phyloP scores from a whole-genome alignment of 208 protist species.

The Acanthamoeba royreba region DNA sequence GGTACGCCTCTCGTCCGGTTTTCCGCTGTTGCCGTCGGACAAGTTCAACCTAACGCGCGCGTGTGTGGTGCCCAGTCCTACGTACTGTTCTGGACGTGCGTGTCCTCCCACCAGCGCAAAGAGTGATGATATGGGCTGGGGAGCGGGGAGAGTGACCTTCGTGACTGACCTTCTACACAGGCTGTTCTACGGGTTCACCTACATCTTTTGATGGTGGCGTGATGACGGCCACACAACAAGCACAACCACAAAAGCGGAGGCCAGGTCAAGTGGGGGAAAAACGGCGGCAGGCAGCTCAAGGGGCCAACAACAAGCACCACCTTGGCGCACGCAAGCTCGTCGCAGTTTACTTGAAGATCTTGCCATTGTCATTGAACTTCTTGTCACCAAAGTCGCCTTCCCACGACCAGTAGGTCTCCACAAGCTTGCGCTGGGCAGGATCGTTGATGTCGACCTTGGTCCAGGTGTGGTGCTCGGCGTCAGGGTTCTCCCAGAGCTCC shows the following conservation, averaged over 20 bases:
- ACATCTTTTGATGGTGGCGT: no score
- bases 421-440: constrained; percentile 35
- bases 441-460: constrained; percentile 54
- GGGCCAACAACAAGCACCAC: no score
- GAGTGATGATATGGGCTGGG: no score
- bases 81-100: constrained; percentile 13
- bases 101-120: no score
- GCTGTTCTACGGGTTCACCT: neutral
- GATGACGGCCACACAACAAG: no score
- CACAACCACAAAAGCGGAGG: no score
- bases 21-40: no score
- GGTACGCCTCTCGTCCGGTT: neutral
- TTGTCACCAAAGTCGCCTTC: constrained; percentile 61
- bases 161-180: neutral
- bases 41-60: no score
- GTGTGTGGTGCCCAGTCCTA: neutral
- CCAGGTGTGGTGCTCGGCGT: constrained; percentile 66
- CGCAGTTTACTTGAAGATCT: constrained; percentile 78
- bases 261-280: no score
- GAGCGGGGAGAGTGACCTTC: no score
- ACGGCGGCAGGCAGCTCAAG: no score
- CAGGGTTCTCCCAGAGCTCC: constrained; percentile 64
- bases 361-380: constrained; percentile 66
- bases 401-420: constrained; percentile 72
- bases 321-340: no score